Percentiles rank a stretch among this genome's conserved stretches.
Conservation (phyloP, 345 rosid genomes). For the Sonneratia caseolaris region DNA sequence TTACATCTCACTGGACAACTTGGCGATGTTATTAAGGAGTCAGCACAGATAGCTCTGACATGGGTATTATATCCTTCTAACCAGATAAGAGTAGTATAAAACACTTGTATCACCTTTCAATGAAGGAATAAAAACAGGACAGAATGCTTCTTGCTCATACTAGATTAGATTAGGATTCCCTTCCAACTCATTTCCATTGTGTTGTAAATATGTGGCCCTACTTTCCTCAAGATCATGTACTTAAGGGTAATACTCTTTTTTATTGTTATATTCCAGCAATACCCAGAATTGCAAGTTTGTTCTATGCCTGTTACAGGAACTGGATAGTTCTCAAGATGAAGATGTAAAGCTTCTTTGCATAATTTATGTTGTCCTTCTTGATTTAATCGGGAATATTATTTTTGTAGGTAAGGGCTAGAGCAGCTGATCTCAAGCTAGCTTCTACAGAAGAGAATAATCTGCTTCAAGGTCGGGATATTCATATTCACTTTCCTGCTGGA, state of each 20-base stretch:
- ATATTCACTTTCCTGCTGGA: slow-evolving; percentile 98
- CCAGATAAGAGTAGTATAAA: not conserved
- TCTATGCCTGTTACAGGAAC: not conserved
- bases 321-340: not conserved
- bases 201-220: not conserved
- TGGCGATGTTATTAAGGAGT: slow-evolving; percentile 98
- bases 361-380: not conserved
- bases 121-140: no score
- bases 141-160: not conserved
- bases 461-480: slow-evolving; percentile 82
- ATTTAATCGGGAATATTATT: slow-evolving; percentile 4
- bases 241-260: not conserved
- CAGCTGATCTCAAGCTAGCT: slow-evolving; percentile 65
- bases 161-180: not conserved
- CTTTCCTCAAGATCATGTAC: not conserved
- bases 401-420: slow-evolving; percentile 81
- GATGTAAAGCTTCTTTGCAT: not conserved
- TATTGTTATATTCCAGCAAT: not conserved
- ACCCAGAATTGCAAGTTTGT: not conserved
- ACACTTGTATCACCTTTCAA: no score
- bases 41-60: slow-evolving; percentile 94
- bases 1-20: slow-evolving; percentile 96
- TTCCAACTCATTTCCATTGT: not conserved
- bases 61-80: slow-evolving; percentile 48
- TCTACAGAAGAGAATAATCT: slow-evolving; percentile 50